These are phyloP conservation scores for Botrytis porri DNA, from an alignment of 2,329 filamentous ascomycete species.

Conservation along the genomic window DNA sequence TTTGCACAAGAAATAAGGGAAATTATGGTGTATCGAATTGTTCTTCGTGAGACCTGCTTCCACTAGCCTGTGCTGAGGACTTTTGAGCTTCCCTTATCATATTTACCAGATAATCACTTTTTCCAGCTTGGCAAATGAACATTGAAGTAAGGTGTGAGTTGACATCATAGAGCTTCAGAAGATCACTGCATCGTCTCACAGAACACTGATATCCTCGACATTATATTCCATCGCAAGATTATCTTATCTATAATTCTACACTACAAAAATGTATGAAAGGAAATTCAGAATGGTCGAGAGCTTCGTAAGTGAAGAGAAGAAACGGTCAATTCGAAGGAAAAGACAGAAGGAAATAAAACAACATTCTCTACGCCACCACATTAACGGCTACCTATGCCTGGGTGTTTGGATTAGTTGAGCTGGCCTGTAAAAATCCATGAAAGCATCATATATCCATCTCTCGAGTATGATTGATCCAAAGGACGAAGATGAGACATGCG, in stretches of 20 bases:
- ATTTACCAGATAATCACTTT: neutral
- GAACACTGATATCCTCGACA: neutral
- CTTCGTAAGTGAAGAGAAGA: neutral
- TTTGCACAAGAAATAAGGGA: neutral
- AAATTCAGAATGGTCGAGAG: neutral
- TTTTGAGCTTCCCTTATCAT: neutral
- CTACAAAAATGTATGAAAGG: neutral
- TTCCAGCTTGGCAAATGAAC: neutral
- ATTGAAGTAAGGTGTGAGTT: neutral
- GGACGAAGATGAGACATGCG: accelerated
- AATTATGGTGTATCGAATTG: accelerated
- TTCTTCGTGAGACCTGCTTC: neutral
- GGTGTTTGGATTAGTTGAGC: accelerated
- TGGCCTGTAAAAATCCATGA: neutral
- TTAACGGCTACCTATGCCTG: neutral
- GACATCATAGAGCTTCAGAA: neutral
- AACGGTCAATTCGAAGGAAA: neutral
- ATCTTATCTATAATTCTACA: neutral
- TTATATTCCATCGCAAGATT: neutral
- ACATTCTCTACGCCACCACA: neutral
- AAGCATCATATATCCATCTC: neutral
- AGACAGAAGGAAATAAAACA: neutral
- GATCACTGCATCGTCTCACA: neutral
- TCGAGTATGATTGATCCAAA: accelerated
- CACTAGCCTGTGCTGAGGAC: neutral